Percentiles rank a stretch among this genome's conserved stretches.
Conservation (phyloP, 352 stramenopile genomes). For the Globisporangium splendens region DNA sequence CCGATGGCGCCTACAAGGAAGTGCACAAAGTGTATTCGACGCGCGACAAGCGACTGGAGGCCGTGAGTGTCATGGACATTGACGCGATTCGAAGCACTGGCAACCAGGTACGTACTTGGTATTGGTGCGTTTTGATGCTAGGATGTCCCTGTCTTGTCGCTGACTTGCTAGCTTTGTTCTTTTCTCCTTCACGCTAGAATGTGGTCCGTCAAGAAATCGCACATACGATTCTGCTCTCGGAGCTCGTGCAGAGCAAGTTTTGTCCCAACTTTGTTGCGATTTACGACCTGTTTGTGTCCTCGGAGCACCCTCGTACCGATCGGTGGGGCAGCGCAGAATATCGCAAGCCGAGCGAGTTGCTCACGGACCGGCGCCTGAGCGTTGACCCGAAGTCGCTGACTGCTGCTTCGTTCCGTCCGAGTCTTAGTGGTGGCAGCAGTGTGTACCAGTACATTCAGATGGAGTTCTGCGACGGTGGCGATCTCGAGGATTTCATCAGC, state of each 20-base stretch:
- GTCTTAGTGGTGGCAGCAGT: conserved; percentile 3
- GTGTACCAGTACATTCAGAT: conserved; percentile 97
- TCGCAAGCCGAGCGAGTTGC: conserved; percentile 66
- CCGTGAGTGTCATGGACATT: conserved; percentile 92
- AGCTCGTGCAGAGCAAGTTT: conserved; percentile 78
- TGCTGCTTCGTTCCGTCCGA: background rate
- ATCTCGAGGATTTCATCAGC: conserved; percentile 95
- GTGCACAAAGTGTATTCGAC: conserved; percentile 84
- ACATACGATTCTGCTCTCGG: conserved; percentile 90
- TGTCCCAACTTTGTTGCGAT: conserved; percentile 95
- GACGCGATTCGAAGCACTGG: conserved; percentile 78
- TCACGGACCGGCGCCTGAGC: conserved; percentile 26
- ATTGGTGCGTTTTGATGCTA: background rate
- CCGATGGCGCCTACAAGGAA: conserved; percentile 85
- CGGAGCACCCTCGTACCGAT: conserved; percentile 43
- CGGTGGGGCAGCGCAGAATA: conserved; percentile 56
- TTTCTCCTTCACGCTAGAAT: conserved; percentile 28
- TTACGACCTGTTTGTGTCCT: conserved; percentile 89
- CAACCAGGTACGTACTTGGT: conserved; percentile 66
- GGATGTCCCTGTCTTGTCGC: background rate
- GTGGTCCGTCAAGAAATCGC: conserved; percentile 93
- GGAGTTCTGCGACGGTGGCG: conserved; percentile 96
- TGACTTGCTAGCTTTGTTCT: too few relatives aligned
- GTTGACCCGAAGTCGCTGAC: conserved; percentile 10
- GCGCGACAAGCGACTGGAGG: conserved; percentile 56